Evolutionary conservation across 2,329 filamentous ascomycete genomes (phyloP).

Genomic region (Alternaria sp.): DNA sequence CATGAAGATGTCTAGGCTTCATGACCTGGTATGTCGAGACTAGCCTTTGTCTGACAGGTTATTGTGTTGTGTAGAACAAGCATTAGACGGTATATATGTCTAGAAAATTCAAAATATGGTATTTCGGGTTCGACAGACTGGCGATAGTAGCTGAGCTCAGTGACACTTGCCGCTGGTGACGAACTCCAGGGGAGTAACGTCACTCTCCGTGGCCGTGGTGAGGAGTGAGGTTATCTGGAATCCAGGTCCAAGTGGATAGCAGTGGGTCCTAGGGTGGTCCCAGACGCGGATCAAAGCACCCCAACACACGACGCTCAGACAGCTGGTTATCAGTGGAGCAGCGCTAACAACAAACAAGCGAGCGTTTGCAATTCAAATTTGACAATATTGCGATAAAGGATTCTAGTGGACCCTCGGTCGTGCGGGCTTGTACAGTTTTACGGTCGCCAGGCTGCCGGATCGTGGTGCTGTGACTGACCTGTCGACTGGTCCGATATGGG

Average conservation of each 20-base stretch:
- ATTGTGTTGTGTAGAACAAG: neutral
- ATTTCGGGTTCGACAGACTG: neutral
- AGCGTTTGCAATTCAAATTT: constrained; percentile 16
- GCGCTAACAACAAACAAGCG: constrained; percentile 15
- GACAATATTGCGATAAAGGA: constrained; percentile 21
- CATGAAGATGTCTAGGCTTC: constrained; percentile 1
- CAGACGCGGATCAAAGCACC: constrained; percentile 23
- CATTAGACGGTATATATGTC: neutral
- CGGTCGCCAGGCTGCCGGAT: constrained; percentile 14
- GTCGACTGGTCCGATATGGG: constrained; percentile 8
- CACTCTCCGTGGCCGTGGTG: constrained; percentile 3
- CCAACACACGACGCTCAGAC: constrained; percentile 20
- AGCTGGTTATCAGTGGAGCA: constrained; percentile 32
- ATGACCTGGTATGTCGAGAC: neutral
- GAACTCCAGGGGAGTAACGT: constrained; percentile 7
- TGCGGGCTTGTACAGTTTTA: neutral
- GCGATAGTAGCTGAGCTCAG: neutral
- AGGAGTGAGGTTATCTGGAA: constrained; percentile 5
- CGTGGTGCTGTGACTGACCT: neutral
- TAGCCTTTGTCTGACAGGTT: neutral
- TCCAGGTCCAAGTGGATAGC: constrained; percentile 16
- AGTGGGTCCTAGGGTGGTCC: constrained; percentile 11
- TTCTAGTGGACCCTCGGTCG: constrained; percentile 4
- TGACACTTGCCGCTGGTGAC: neutral
- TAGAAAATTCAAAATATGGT: neutral